Evolutionary conservation across 2,329 filamentous ascomycete genomes (phyloP).

Genomic region (Venturia aucupariae): DNA sequence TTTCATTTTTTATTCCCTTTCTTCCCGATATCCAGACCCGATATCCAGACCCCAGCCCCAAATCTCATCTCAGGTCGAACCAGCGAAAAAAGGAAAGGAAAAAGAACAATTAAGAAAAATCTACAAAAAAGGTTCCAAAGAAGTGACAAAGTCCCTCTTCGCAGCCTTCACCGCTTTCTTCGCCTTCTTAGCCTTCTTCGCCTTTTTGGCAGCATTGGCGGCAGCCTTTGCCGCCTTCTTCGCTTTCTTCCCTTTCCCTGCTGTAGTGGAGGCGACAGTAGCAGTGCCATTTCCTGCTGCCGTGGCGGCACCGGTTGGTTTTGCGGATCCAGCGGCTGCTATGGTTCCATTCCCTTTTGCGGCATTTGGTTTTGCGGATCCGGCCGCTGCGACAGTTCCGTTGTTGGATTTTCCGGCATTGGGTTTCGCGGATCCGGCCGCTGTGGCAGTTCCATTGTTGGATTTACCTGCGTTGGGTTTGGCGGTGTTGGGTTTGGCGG

Average conservation of each 20-base stretch:
- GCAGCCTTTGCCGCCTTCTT: neutral
- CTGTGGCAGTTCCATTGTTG: neutral
- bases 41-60: too few relatives aligned
- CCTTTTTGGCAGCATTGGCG: neutral
- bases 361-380: neutral
- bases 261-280: neutral
- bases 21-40: too few relatives aligned
- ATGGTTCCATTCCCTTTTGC: neutral
- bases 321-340: neutral
- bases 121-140: neutral
- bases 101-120: neutral
- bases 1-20: too few relatives aligned
- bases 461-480: neutral
- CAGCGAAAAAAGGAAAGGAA: too few relatives aligned
- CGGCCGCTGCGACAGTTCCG: neutral
- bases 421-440: neutral
- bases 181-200: neutral
- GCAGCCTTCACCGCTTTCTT: neutral
- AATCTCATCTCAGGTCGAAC: too few relatives aligned
- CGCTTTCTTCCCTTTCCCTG: neutral
- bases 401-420: neutral
- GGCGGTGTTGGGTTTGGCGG: neutral
- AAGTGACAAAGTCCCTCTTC: neutral
- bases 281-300: neutral
- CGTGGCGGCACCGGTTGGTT: neutral